phyloP scores from a whole-genome alignment of 2,329 filamentous ascomycete genomes.

The Fusarium illudens region DNA sequence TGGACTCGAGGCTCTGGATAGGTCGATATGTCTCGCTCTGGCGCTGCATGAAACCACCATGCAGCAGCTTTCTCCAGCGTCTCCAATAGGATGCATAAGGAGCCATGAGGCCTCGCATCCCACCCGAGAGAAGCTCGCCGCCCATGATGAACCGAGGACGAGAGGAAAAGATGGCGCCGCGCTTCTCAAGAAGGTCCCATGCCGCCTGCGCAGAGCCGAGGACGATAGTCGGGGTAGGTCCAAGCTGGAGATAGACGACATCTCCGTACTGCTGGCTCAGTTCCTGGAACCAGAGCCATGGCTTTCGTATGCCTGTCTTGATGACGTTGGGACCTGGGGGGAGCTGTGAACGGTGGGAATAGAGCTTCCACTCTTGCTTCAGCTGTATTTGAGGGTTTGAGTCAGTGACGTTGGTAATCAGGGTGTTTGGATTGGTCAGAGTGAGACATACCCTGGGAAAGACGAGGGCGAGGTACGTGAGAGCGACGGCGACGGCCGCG shows the following conservation, averaged over 20 bases:
- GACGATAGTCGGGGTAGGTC: constrained; percentile 53
- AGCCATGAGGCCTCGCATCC: constrained; percentile 54
- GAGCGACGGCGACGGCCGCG: not conserved
- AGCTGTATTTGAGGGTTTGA: constrained; percentile 36
- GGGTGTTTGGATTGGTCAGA: not conserved
- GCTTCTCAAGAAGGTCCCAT: constrained; percentile 55
- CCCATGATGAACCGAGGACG: constrained; percentile 58
- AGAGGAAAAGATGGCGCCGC: constrained; percentile 54
- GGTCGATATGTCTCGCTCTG: constrained; percentile 54
- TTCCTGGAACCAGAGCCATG: constrained; percentile 55
- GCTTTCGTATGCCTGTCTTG: constrained; percentile 50
- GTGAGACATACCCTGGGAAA: constrained; percentile 27
- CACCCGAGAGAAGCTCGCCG: constrained; percentile 52
- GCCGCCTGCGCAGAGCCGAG: constrained; percentile 54
- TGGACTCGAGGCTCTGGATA: constrained; percentile 53
- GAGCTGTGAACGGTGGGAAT: constrained; percentile 49
- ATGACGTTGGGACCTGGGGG: constrained; percentile 50
- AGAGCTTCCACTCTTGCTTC: constrained; percentile 51
- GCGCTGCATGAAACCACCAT: constrained; percentile 54
- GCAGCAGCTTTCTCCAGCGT: constrained; percentile 54
- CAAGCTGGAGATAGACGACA: constrained; percentile 54
- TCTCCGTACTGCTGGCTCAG: constrained; percentile 51
- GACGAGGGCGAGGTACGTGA: constrained; percentile 24
- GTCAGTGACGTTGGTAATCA: constrained; percentile 5
- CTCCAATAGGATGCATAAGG: constrained; percentile 54